A percentile compares a stretch with the other conserved stretches of the same genome.
Conservation (phyloP, 129 eudicot genomes). For the Mikania micrantha region DNA sequence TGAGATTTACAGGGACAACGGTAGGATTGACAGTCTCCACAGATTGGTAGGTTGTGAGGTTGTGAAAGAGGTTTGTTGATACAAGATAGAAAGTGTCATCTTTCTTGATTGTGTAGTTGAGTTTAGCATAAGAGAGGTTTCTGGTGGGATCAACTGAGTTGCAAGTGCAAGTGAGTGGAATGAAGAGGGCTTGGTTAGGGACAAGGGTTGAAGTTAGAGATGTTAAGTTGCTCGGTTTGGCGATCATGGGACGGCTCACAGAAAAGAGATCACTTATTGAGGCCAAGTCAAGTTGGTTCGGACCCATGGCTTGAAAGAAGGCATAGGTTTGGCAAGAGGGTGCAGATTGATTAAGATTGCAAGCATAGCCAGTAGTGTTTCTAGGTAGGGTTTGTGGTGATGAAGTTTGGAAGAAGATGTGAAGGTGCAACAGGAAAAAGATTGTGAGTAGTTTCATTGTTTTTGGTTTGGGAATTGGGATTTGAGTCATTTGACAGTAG, state of each 20-base stretch:
- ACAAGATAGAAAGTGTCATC: constrained; percentile 57
- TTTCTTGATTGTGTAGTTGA: constrained; percentile 44
- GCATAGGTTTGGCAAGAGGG: constrained; percentile 66
- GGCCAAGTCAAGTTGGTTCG: constrained; percentile 56
- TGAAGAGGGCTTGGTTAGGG: constrained; percentile 60
- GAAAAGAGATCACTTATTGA: constrained; percentile 69
- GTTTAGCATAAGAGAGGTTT: constrained; percentile 51
- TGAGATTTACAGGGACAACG: constrained; percentile 40
- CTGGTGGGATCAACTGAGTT: constrained; percentile 38
- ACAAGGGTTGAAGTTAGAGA: constrained; percentile 43
- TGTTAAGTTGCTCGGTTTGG: constrained; percentile 71
- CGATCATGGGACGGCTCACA: constrained; percentile 60
- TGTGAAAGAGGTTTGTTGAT: constrained; percentile 38
- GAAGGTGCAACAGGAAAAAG: constrained; percentile 23
- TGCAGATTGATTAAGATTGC: constrained; percentile 43
- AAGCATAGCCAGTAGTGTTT: constrained; percentile 55
- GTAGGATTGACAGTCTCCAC: constrained; percentile 71
- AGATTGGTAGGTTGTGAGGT: constrained; percentile 75
- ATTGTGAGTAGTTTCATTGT: constrained; percentile 27
- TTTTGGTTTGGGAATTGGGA: neutral
- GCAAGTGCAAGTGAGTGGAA: constrained; percentile 76
- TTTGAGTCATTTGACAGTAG: constrained; percentile 11
- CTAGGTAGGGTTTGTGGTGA: constrained; percentile 35
- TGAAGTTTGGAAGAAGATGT: constrained; percentile 16
- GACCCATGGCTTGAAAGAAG: constrained; percentile 50